Conservation (phyloP, 257 asterid species). For the Rubia yunnanensis region DNA sequence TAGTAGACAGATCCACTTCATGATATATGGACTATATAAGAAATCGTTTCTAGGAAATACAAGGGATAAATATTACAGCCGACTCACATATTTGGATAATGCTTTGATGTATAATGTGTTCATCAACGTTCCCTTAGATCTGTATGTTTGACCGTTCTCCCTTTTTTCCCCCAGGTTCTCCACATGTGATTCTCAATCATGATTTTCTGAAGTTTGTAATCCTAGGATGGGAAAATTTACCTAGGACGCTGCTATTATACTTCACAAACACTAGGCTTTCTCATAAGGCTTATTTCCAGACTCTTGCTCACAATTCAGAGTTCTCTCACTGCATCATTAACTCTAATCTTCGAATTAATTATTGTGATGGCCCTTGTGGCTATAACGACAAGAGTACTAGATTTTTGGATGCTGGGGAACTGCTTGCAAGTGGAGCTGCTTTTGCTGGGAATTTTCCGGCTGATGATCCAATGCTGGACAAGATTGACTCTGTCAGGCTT, state of each 20-base stretch:
- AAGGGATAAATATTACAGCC: background rate
- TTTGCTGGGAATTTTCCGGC: slow-evolving; percentile 25
- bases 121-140: background rate
- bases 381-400: background rate
- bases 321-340: slow-evolving; percentile 26
- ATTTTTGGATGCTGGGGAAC: slow-evolving; percentile 8
- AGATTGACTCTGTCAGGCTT: slow-evolving; percentile 30
- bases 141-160: background rate
- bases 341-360: slow-evolving; percentile 25
- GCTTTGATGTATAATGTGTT: background rate
- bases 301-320: slow-evolving; percentile 28
- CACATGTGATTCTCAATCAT: slow-evolving; percentile 30
- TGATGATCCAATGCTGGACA: slow-evolving; percentile 22
- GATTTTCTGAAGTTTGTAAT: slow-evolving; percentile 24
- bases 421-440: slow-evolving; percentile 22
- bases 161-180: slow-evolving; percentile 26
- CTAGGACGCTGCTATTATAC: slow-evolving; percentile 32
- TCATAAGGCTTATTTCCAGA: slow-evolving; percentile 36
- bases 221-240: slow-evolving; percentile 38
- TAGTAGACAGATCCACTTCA: background rate
- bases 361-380: background rate
- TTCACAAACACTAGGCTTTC: slow-evolving; percentile 30
- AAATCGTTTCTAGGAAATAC: no score
- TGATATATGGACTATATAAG: background rate
- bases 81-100: background rate